Evolutionary conservation across 2,329 filamentous ascomycete genomes (phyloP).

Genomic region (Biscogniauxia mediterranea): DNA sequence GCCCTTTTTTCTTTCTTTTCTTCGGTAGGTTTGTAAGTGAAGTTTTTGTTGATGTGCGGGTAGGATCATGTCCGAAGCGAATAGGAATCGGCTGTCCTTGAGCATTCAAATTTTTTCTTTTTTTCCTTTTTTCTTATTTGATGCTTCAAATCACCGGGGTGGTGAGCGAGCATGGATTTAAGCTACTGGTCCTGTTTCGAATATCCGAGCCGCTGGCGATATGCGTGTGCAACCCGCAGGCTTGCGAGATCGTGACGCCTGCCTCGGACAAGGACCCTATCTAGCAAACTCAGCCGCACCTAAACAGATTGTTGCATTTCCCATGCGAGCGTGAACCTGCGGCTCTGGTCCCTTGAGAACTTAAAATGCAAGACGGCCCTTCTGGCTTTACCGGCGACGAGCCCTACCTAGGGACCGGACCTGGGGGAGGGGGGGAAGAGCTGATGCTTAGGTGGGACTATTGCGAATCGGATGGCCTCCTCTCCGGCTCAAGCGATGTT

Average conservation of each 20-base stretch:
- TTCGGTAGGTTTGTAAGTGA: slow-evolving; percentile 9
- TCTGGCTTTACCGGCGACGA: slow-evolving; percentile 5
- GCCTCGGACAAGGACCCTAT: slow-evolving; percentile 2
- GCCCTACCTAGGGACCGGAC: slow-evolving; percentile 2
- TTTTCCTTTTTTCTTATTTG: not conserved
- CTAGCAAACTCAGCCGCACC: slow-evolving; percentile 12
- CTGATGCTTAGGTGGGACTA: not conserved
- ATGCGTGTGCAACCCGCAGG: not conserved
- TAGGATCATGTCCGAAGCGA: slow-evolving; percentile 1
- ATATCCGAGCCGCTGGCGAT: not conserved
- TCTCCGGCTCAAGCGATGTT: slow-evolving; percentile 17
- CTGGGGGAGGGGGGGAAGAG: not conserved
- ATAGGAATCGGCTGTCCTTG: not conserved
- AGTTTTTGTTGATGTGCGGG: not conserved
- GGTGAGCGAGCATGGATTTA: not conserved
- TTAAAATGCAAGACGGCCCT: slow-evolving; percentile 2
- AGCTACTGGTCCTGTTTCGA: slow-evolving; percentile 2
- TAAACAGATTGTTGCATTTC: slow-evolving; percentile 5
- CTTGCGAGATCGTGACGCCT: not conserved
- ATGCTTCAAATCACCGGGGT: not conserved
- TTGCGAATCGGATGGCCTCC: slow-evolving; percentile 28
- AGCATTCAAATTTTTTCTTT: not conserved
- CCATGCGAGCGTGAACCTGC: slow-evolving; percentile 9
- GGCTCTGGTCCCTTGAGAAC: slow-evolving; percentile 6
- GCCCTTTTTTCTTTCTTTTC: not conserved